These are phyloP conservation scores for Fraxinus velutina DNA, from an alignment of 305 asterid species.

Conservation along the genomic window DNA sequence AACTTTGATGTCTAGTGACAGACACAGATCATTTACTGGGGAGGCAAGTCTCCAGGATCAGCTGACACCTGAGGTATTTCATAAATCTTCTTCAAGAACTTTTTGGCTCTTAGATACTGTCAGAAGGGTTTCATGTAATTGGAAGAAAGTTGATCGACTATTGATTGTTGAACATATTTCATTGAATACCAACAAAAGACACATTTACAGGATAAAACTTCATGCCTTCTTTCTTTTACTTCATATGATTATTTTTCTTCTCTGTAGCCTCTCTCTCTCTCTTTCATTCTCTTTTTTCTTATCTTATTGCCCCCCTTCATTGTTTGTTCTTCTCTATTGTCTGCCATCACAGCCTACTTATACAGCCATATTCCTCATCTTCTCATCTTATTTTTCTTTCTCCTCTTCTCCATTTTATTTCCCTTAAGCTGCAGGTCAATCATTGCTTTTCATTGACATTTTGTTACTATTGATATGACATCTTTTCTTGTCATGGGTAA, in stretches of 20 bases:
- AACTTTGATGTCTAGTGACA: slow-evolving; percentile 32
- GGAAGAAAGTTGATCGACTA: not conserved
- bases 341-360: not conserved
- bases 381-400: not conserved
- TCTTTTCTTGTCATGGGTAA: not conserved
- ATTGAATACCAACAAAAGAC: not conserved
- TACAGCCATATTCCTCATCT: not conserved
- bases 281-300: not conserved
- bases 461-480: not conserved
- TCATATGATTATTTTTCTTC: not conserved
- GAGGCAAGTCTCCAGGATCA: slow-evolving; percentile 45
- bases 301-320: not conserved
- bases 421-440: not conserved
- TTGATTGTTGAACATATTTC: not conserved
- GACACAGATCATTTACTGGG: slow-evolving; percentile 43
- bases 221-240: not conserved
- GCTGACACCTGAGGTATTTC: slow-evolving; percentile 43
- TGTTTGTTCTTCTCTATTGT: not conserved
- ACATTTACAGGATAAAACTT: not conserved
- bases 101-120: not conserved
- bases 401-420: not conserved
- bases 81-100: slow-evolving; percentile 4
- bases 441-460: not conserved
- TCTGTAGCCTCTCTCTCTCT: not conserved
- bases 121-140: not conserved